Conservation (phyloP, 2,329 filamentous ascomycete genomes). For the Cryphonectria carpinicola region DNA sequence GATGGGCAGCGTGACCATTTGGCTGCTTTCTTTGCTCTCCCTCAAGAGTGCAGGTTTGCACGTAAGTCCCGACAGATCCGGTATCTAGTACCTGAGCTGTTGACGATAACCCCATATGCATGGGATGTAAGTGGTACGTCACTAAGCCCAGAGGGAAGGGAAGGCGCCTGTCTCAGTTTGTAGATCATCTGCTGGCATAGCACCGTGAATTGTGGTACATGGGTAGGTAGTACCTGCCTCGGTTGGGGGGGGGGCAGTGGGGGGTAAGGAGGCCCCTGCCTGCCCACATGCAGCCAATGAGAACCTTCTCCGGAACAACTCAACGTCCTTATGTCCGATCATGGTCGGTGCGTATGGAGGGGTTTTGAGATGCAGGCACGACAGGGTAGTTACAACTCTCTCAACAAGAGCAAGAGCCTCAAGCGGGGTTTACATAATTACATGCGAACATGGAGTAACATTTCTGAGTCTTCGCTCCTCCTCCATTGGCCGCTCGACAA, state of each 20-base stretch:
- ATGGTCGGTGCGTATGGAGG: not conserved
- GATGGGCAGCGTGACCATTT: not conserved
- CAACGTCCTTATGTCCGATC: not conserved
- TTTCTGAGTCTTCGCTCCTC: not conserved
- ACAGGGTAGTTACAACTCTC: not conserved
- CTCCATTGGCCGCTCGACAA: not conserved
- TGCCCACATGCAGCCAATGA: not conserved
- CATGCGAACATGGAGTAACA: conserved; percentile 1
- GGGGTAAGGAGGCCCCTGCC: too few relatives aligned
- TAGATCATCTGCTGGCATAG: not conserved
- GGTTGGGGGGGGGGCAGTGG: too few relatives aligned
- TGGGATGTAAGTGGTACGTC: not conserved
- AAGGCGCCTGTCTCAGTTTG: not conserved
- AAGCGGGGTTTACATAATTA: not conserved
- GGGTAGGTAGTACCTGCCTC: not conserved
- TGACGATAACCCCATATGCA: not conserved
- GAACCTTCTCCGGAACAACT: not conserved
- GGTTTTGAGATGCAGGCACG: not conserved
- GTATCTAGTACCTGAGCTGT: not conserved
- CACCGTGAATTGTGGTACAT: too few relatives aligned
- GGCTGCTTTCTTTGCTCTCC: not conserved
- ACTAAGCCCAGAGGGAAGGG: not conserved
- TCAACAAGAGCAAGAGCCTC: not conserved
- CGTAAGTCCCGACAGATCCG: not conserved
- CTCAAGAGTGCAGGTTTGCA: not conserved